Evolutionary conservation across 1,284 basidiomycete species (phyloP).

Genomic region (Ustilago curta): DNA sequence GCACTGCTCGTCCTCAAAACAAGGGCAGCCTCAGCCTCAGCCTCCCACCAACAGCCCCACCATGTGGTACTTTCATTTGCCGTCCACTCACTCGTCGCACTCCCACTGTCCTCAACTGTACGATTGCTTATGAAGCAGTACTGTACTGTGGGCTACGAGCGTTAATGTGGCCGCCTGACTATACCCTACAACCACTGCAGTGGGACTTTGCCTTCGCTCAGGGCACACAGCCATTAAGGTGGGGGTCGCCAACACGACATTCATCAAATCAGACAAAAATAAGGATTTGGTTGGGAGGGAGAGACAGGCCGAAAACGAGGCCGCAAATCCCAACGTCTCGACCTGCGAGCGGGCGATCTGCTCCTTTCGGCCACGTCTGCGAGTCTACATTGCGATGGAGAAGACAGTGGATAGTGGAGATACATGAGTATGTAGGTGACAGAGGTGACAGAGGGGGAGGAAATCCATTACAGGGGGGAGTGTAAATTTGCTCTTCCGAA

Average conservation of each 20-base stretch:
- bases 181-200: too few relatives aligned
- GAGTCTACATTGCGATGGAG: not conserved
- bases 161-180: too few relatives aligned
- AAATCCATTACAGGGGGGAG: not conserved
- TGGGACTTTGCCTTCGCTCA: too few relatives aligned
- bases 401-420: not conserved
- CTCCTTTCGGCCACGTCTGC: not conserved
- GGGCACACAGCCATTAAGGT: too few relatives aligned
- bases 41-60: not conserved
- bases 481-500: not conserved
- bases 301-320: not conserved
- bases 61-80: not conserved
- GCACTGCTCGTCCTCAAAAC: not conserved
- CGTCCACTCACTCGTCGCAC: not conserved
- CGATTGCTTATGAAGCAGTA: too few relatives aligned
- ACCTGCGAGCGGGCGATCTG: slow-evolving; percentile 2
- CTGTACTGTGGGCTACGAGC: too few relatives aligned
- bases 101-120: not conserved
- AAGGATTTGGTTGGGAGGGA: too few relatives aligned
- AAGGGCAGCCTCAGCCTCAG: not conserved
- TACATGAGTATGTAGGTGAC: not conserved
- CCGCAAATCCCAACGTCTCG: slow-evolving; percentile 6
- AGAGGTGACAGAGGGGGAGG: not conserved
- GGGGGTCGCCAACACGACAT: too few relatives aligned
- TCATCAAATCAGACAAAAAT: too few relatives aligned